Percentiles rank a stretch among this genome's conserved stretches.
Conservation (phyloP, 805 yeast genomes). For the Hanseniaspora lindneri region DNA sequence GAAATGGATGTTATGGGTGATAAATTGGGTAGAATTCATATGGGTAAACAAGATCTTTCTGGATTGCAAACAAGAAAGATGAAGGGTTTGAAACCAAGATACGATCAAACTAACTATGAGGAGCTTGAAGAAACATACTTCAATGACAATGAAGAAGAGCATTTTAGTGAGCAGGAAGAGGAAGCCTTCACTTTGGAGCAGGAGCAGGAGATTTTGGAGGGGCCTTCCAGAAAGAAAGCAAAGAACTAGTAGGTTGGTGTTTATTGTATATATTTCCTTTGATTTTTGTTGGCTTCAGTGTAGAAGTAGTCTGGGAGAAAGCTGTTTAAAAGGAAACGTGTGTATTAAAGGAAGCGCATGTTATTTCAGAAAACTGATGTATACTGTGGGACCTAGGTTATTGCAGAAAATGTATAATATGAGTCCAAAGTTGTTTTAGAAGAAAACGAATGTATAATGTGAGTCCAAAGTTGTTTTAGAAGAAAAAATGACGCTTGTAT, state of each 20-base stretch:
- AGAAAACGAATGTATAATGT: too few relatives aligned
- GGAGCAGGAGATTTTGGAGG: slow-evolving; percentile 13
- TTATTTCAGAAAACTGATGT: too few relatives aligned
- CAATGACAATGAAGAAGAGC: slow-evolving; percentile 33
- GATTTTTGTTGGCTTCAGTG: too few relatives aligned
- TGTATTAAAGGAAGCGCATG: too few relatives aligned
- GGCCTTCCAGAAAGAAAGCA: slow-evolving; percentile 13
- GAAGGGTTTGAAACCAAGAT: slow-evolving; percentile 89
- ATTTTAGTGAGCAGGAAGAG: slow-evolving; percentile 14
- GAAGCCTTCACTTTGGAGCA: slow-evolving; percentile 15
- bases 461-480: too few relatives aligned
- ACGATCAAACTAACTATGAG: slow-evolving; percentile 55
- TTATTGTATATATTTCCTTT: background rate
- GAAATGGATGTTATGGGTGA: slow-evolving; percentile 86
- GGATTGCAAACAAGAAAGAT: slow-evolving; percentile 92
- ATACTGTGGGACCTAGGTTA: too few relatives aligned
- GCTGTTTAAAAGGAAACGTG: too few relatives aligned
- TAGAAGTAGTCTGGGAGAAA: too few relatives aligned
- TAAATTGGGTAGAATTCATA: slow-evolving; percentile 89
- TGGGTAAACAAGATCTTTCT: slow-evolving; percentile 86
- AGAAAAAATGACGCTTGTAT: too few relatives aligned
- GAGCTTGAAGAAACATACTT: slow-evolving; percentile 42
- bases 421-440: too few relatives aligned
- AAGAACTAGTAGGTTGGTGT: slow-evolving; percentile 2
- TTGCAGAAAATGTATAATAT: too few relatives aligned